phyloP scores from a whole-genome alignment of 148 eudicot species.

The Rhododendron griersonianum region DNA sequence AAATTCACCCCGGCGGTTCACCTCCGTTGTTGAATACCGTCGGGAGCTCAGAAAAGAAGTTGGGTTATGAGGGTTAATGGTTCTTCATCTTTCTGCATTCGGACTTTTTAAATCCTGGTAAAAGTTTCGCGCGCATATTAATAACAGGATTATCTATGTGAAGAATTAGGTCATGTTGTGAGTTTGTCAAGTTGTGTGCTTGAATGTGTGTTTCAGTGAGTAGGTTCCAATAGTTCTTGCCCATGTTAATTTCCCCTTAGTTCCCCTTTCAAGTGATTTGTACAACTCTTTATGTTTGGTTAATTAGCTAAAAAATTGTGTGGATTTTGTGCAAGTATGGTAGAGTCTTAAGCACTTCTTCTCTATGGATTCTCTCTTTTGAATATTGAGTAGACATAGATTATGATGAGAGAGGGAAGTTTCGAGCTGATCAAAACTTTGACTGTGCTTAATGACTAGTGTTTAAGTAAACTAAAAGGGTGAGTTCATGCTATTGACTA shows the following conservation, averaged over 20 bases:
- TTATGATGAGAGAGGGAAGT: neutral
- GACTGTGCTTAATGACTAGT: neutral
- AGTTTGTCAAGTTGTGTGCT: neutral
- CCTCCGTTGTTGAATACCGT: neutral
- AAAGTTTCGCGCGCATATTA: neutral
- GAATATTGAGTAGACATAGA: neutral
- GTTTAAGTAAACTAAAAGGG: neutral
- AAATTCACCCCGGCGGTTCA: conserved; percentile 7
- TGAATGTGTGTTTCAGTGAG: neutral
- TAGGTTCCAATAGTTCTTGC: neutral
- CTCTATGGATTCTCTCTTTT: neutral
- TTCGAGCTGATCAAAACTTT: neutral
- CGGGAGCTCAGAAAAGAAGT: neutral
- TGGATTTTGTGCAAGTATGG: neutral
- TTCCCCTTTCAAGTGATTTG: neutral
- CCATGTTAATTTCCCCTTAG: neutral
- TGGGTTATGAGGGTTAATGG: neutral
- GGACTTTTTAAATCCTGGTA: neutral
- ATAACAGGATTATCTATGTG: neutral
- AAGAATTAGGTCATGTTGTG: neutral
- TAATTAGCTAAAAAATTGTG: neutral
- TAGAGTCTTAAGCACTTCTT: neutral
- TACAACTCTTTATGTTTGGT: neutral
- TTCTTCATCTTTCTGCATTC: neutral
- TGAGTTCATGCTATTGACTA: neutral